phyloP scores from a whole-genome alignment of 176 grass and related monocot species.

The Avena sativa region DNA sequence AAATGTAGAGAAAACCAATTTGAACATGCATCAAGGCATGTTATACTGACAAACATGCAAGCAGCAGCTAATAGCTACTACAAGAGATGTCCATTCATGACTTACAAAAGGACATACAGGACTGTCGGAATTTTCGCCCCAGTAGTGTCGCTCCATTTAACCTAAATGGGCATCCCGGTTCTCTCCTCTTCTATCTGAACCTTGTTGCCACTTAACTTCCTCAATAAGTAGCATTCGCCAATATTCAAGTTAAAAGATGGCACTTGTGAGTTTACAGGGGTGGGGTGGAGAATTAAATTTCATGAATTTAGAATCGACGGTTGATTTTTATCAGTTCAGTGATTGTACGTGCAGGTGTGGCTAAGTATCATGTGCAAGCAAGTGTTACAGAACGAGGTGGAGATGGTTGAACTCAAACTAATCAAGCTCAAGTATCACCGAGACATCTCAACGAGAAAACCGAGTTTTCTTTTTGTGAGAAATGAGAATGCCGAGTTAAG shows the following conservation, averaged over 20 bases:
- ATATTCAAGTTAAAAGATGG: conserved; percentile 1
- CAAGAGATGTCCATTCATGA: conserved; percentile 5
- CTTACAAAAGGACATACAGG: background rate
- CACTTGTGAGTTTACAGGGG: background rate
- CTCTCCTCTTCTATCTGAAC: background rate
- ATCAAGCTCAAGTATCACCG: conserved; percentile 10
- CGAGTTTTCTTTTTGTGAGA: background rate
- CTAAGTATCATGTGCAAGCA: background rate
- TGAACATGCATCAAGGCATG: background rate
- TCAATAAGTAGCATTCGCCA: background rate
- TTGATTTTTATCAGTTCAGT: conserved; percentile 8
- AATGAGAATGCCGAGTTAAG: background rate
- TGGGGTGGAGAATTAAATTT: background rate
- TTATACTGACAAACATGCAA: background rate
- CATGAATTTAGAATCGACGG: background rate
- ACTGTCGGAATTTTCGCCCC: background rate
- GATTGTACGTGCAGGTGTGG: background rate
- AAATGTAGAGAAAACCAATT: background rate
- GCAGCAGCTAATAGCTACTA: background rate
- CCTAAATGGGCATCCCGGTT: background rate
- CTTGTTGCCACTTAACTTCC: background rate
- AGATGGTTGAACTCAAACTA: background rate
- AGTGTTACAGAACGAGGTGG: background rate
- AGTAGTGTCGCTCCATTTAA: background rate
- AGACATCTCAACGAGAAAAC: background rate